These are phyloP conservation scores for Deuterostichococcus epilithicus DNA, from an alignment of 139 green algal species.

Conservation along the genomic window DNA sequence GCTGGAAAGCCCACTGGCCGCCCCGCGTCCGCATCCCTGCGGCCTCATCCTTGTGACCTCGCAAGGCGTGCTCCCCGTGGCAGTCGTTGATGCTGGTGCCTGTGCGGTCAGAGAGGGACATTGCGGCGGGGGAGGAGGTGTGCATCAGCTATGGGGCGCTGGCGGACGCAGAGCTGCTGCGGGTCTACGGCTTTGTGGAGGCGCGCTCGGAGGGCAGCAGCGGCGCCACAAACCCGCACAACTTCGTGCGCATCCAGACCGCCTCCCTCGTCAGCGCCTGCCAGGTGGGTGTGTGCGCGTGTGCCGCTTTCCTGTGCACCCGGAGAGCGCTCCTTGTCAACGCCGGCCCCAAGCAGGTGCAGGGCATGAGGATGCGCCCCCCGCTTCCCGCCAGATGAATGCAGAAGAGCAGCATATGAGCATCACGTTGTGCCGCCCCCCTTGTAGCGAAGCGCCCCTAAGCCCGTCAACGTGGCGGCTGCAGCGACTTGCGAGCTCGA, in stretches of 20 bases:
- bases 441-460: too few relatives aligned
- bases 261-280: not conserved
- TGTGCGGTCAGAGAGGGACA: constrained; percentile 38
- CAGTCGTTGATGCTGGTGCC: not conserved
- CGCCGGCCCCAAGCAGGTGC: too few relatives aligned
- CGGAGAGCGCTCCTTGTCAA: too few relatives aligned
- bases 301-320: too few relatives aligned
- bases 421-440: too few relatives aligned
- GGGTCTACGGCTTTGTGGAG: constrained; percentile 72
- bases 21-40: not conserved
- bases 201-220: not conserved
- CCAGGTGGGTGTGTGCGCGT: too few relatives aligned
- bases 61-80: not conserved
- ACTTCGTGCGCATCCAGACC: constrained; percentile 10
- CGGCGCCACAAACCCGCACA: constrained; percentile 21
- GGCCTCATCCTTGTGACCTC: not conserved
- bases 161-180: constrained; percentile 60
- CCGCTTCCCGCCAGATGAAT: too few relatives aligned
- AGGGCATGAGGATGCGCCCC: too few relatives aligned
- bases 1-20: not conserved
- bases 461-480: too few relatives aligned
- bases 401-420: too few relatives aligned
- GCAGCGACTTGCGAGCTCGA: too few relatives aligned
- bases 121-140: constrained; percentile 49
- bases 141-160: constrained; percentile 70